Conservation (phyloP, 1,139 yeast species). For the Candida sojae region DNA sequence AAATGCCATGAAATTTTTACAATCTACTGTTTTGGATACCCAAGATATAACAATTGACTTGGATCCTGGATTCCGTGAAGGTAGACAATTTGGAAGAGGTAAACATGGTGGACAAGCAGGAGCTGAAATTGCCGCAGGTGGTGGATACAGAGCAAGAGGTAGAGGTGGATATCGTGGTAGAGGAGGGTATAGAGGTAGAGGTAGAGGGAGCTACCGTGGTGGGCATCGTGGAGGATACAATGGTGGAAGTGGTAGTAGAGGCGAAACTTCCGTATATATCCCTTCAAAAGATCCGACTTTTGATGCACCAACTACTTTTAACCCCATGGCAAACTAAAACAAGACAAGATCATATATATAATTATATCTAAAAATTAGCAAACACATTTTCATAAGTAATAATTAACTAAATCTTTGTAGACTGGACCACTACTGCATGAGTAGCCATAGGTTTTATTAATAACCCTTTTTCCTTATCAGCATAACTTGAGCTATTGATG, state of each 20-base stretch:
- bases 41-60: conserved; percentile 78
- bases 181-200: conserved; percentile 20
- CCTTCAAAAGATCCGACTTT: conserved; percentile 22
- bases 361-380: too few species aligned
- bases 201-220: conserved; percentile 43
- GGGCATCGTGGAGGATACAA: conserved; percentile 40
- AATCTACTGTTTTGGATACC: conserved; percentile 81
- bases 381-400: background rate
- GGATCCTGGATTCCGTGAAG: conserved; percentile 94
- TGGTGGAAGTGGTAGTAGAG: conserved; percentile 12
- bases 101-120: conserved; percentile 80
- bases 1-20: conserved; percentile 77
- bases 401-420: background rate
- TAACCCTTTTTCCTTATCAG: conserved; percentile 13
- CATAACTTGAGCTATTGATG: conserved; percentile 20
- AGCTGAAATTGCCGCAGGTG: conserved; percentile 34
- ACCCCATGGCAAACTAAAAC: conserved; percentile 15
- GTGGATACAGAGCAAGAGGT: conserved; percentile 21
- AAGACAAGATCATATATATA: background rate
- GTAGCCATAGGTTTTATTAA: conserved; percentile 29
- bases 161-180: conserved; percentile 34
- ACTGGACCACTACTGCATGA: conserved; percentile 22
- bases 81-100: conserved; percentile 94
- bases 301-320: conserved; percentile 18
- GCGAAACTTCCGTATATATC: conserved; percentile 19